Evolutionary conservation across 108 stramenopile genomes (phyloP).

Genomic region (Schizochytrium sp.): DNA sequence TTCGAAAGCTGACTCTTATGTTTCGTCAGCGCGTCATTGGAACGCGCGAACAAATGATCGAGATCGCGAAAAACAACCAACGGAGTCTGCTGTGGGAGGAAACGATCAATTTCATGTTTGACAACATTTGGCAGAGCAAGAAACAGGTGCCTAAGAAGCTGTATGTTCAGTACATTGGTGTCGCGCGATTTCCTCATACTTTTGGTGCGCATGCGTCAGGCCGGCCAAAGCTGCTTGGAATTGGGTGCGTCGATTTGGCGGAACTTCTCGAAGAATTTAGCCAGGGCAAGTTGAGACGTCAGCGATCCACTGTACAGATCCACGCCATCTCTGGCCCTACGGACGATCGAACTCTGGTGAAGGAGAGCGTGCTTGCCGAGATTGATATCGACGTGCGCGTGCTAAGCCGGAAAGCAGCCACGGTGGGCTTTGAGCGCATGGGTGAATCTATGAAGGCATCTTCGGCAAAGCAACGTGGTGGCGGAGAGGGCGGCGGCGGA

Average conservation of each 20-base stretch:
- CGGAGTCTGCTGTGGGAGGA: background rate
- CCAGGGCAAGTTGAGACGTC: background rate
- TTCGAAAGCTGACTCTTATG: background rate
- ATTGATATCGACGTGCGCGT: background rate
- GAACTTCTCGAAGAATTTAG: background rate
- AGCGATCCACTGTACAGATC: background rate
- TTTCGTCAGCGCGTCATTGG: background rate
- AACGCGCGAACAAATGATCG: background rate
- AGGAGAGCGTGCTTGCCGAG: background rate
- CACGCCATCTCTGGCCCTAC: background rate
- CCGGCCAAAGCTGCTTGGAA: background rate
- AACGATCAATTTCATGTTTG: background rate
- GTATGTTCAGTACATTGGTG: background rate
- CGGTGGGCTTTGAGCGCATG: background rate
- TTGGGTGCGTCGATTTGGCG: background rate
- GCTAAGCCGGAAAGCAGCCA: background rate
- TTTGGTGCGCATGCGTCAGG: background rate
- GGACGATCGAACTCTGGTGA: background rate
- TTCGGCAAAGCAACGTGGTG: background rate
- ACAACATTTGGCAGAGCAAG: background rate
- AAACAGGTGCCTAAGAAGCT: background rate
- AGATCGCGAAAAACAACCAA: background rate
- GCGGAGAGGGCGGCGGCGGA: background rate
- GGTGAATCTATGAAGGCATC: too few species aligned
- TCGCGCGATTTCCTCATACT: background rate